Evolutionary conservation across 495 filamentous ascomycete species (phyloP), one percentile per base, ranked within the genome.

Genomic region (Penicillium samsonianum): DNA sequence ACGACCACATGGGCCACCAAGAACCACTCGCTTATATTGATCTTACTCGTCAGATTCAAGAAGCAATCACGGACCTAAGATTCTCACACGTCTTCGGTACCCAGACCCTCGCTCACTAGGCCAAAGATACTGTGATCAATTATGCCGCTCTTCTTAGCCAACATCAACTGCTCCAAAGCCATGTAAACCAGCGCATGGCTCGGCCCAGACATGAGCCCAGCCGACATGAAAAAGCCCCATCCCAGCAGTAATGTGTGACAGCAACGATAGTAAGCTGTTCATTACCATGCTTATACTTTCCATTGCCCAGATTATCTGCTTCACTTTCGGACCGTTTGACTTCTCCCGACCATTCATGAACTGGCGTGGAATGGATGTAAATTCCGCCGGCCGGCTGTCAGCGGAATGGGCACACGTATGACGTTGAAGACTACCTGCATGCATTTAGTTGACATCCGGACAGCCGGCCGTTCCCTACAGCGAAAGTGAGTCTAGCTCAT

Each of bases 371-470:
- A 45, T 26, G 53, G 53, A 50, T 44, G 11, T 23, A 14, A 33
- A 31, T 17, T 44, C 25, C 47, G 28, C 19, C 41, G 14, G 9
- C 45, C 55, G 55, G 55, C 23, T 57, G 35, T 35, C 37, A 30
- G 46, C 55, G 55, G 55, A 57, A 57, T 30, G 10, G 53, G n/a
- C n/a, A 2, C 14, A 26, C 10, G 16, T 17, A 57, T 57, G 55
- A 57, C 55, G 55, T 57, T 46, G 46, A 50, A 17, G 23, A 33
- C 12, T 57, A 16, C n/a, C 46, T 31, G 14, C 20, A n/a, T 11
- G 12, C 41, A 16, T 28, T 31, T 28, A 7, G 31, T 41, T 10
- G n/a, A 48, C 20, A 48, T 55, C 33, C 53, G 43, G 43, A 19
- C 43, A 38, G 25, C 38, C 38, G 50, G n/a, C 20, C 16, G 11